Evolutionary conservation across 2,329 filamentous ascomycete genomes (phyloP).

Genomic region (Cephalotrichum gorgonifer): DNA sequence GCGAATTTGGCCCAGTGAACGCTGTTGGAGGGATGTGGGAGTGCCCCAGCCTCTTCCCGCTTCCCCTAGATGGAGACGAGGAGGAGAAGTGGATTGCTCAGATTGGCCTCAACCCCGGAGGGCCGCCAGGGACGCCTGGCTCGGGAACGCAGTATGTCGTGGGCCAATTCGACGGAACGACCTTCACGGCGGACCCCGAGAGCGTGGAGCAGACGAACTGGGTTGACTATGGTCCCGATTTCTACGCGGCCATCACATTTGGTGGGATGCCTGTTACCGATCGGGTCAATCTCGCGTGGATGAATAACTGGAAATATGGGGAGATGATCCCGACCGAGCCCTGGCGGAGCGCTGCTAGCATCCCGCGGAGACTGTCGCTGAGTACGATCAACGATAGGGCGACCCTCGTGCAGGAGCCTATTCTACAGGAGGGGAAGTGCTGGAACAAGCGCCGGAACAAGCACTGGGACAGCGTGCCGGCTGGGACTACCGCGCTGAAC

Average conservation of each 20-base stretch:
- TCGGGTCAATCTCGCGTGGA: slow-evolving; percentile 5
- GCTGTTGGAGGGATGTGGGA: slow-evolving; percentile 5
- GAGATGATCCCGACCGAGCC: slow-evolving; percentile 2
- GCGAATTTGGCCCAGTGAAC: slow-evolving; percentile 2
- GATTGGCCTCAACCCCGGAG: slow-evolving; percentile 6
- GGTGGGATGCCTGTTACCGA: slow-evolving; percentile 1
- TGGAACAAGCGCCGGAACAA: not conserved
- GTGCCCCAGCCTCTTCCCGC: slow-evolving; percentile 5
- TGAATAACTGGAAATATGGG: slow-evolving; percentile 6
- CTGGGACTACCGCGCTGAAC: slow-evolving; percentile 1
- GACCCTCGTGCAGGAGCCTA: slow-evolving; percentile 2
- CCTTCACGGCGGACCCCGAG: not conserved
- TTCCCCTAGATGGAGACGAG: not conserved
- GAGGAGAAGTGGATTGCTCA: slow-evolving; percentile 2
- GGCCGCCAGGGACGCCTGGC: slow-evolving; percentile 3
- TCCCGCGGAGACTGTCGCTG: slow-evolving; percentile 3
- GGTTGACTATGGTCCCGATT: slow-evolving; percentile 1
- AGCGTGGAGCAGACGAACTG: slow-evolving; percentile 4
- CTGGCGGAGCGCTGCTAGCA: slow-evolving; percentile 4
- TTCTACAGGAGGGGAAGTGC: not conserved
- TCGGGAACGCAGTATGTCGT: slow-evolving; percentile 5
- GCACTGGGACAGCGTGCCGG: not conserved
- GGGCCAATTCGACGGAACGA: slow-evolving; percentile 5
- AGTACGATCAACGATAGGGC: not conserved
- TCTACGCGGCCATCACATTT: slow-evolving; percentile 5